A percentile compares a stretch with the other conserved stretches of the same genome.
phyloP scores from a whole-genome alignment of 257 asterid species.

The Plantago ovata region DNA sequence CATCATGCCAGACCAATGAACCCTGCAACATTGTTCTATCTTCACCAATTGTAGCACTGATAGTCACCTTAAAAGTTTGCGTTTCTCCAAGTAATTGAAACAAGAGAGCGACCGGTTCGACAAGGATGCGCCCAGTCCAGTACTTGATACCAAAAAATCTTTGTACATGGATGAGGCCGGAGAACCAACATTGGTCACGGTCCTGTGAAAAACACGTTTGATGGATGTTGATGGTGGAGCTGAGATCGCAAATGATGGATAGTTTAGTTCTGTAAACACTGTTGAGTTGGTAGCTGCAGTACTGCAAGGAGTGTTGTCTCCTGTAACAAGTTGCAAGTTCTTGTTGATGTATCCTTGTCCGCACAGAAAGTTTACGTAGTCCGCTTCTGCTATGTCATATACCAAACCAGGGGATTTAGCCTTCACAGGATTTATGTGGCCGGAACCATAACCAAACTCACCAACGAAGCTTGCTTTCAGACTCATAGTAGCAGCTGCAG shows the following conservation, averaged over 20 bases:
- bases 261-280: slow-evolving; percentile 58
- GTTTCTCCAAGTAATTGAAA: slow-evolving; percentile 42
- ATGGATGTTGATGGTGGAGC: slow-evolving; percentile 1
- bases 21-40: slow-evolving; percentile 31
- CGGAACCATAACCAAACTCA: slow-evolving; percentile 68
- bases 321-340: too few relatives aligned
- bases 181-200: slow-evolving; percentile 57
- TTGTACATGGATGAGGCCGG: slow-evolving; percentile 43
- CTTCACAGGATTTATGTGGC: slow-evolving; percentile 74
- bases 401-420: too few relatives aligned
- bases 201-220: slow-evolving; percentile 39
- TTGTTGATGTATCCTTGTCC: too few relatives aligned
- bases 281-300: slow-evolving; percentile 36
- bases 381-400: too few relatives aligned
- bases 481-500: slow-evolving; percentile 46
- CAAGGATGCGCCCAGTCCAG: slow-evolving; percentile 32
- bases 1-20: slow-evolving; percentile 56
- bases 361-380: too few relatives aligned
- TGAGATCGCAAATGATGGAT: slow-evolving; percentile 52
- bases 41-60: slow-evolving; percentile 23
- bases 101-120: slow-evolving; percentile 33
- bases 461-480: slow-evolving; percentile 32
- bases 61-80: slow-evolving; percentile 30
- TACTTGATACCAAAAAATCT: slow-evolving; percentile 22
- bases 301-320: slow-evolving; percentile 48